Evolutionary conservation across 352 stramenopile species (phyloP).

Genomic region (Phytophthora litchii): DNA sequence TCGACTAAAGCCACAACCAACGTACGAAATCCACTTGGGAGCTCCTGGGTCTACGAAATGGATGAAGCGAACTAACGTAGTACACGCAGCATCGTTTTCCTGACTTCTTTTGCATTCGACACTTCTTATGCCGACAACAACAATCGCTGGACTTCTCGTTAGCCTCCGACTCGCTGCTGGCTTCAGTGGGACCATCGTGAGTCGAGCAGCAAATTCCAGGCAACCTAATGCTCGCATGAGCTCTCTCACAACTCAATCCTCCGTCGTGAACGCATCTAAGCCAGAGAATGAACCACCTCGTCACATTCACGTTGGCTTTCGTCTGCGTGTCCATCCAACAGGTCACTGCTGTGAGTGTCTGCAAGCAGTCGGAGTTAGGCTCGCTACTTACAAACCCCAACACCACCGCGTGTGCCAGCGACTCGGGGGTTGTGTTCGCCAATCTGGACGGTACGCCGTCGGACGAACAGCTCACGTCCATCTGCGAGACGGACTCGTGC

Average conservation of each 20-base stretch:
- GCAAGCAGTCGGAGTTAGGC: conserved; percentile 31
- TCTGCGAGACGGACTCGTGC: conserved; percentile 39
- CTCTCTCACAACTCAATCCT: conserved; percentile 17
- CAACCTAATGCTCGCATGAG: not conserved
- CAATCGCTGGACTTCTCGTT: conserved; percentile 4
- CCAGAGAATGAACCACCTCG: conserved; percentile 14
- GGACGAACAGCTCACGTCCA: conserved; percentile 31
- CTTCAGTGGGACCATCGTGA: conserved; percentile 19
- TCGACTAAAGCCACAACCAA: too few species aligned
- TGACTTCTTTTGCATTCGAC: too few species aligned
- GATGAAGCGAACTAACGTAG: too few species aligned
- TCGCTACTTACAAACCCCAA: conserved; percentile 39
- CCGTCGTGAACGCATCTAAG: conserved; percentile 6
- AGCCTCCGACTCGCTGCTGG: conserved; percentile 22
- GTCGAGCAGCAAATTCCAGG: conserved; percentile 2
- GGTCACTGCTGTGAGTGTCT: conserved; percentile 19
- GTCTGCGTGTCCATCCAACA: conserved; percentile 1
- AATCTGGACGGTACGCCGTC: conserved; percentile 26
- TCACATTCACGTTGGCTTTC: conserved; percentile 13
- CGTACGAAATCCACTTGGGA: too few species aligned
- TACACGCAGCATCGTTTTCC: too few species aligned
- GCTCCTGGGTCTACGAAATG: too few species aligned
- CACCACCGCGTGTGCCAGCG: conserved; percentile 33
- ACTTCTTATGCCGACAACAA: too few species aligned
- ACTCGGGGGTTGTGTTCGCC: conserved; percentile 32